Conservation (phyloP, 805 yeast species). For the Spencermartinsiella europaea region DNA sequence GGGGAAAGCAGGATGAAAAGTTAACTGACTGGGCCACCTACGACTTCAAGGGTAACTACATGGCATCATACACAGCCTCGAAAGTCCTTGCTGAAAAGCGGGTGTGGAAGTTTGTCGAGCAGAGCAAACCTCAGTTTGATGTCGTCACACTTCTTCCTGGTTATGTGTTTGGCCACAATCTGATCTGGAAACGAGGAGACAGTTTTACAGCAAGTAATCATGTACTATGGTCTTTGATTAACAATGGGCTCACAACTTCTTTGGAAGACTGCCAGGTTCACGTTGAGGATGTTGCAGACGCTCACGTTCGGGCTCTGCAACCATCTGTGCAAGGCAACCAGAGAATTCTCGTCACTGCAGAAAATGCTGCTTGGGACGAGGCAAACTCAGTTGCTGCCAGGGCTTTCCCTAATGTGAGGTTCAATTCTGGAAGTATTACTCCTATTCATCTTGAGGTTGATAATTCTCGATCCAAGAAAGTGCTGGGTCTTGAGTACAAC, state of each 20-base stretch:
- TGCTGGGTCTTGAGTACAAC: background rate
- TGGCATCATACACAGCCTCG: constrained; percentile 33
- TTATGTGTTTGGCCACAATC: constrained; percentile 23
- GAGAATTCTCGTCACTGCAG: background rate
- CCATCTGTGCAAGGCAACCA: background rate
- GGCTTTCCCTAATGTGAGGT: background rate
- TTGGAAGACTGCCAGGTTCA: background rate
- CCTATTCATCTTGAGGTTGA: background rate
- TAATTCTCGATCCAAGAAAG: background rate
- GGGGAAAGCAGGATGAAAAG: constrained; percentile 36
- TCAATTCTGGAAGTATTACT: background rate
- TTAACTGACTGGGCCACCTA: constrained; percentile 30
- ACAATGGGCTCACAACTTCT: background rate
- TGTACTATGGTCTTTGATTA: background rate
- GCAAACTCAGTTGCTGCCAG: background rate
- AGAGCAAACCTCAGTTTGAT: constrained; percentile 21
- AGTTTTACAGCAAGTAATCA: background rate
- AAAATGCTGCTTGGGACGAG: background rate
- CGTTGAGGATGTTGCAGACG: background rate
- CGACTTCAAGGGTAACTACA: constrained; percentile 12
- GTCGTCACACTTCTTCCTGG: constrained; percentile 28
- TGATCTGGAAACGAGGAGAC: background rate
- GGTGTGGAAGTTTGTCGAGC: constrained; percentile 46
- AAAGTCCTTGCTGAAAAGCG: constrained; percentile 53
- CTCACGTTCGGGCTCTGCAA: background rate